Percentiles rank a stretch among this genome's conserved stretches.
These are phyloP conservation scores for Starmera stellimalicola DNA, from an alignment of 1,139 yeast species.

Conservation along the genomic window DNA sequence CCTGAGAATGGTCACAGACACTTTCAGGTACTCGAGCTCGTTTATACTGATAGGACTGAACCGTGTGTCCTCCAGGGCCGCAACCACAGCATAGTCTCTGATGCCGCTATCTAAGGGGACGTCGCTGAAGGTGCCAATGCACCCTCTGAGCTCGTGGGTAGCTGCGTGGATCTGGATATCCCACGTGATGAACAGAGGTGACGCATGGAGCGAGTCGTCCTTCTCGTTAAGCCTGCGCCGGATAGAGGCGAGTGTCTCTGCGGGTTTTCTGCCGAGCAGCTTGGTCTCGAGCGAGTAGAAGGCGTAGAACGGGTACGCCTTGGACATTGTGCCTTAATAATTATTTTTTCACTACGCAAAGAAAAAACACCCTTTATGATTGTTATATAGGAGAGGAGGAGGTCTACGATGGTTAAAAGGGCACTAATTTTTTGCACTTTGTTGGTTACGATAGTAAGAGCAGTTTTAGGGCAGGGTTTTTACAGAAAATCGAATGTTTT, in stretches of 20 bases:
- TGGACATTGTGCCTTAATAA: background rate
- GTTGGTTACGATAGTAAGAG: background rate
- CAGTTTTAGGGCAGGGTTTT: conserved; percentile 19
- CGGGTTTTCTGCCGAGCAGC: too few species aligned
- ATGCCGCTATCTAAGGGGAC: conserved; percentile 48
- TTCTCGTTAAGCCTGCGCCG: too few species aligned
- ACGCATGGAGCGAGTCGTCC: too few species aligned
- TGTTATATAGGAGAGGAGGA: too few species aligned
- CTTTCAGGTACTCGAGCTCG: conserved; percentile 33
- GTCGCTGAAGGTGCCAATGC: conserved; percentile 77
- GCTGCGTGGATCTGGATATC: conserved; percentile 30
- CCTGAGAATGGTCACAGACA: conserved; percentile 54
- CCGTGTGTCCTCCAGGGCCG: conserved; percentile 72
- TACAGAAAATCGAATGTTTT: conserved; percentile 42
- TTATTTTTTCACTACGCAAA: too few species aligned
- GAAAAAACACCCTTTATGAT: too few species aligned
- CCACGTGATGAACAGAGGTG: conserved; percentile 92
- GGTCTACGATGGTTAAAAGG: too few species aligned
- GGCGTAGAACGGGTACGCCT: conserved; percentile 23
- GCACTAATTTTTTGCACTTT: background rate
- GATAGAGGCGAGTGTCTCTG: too few species aligned
- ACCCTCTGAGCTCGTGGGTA: conserved; percentile 57
- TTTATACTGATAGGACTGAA: conserved; percentile 51
- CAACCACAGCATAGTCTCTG: conserved; percentile 48
- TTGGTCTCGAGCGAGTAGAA: conserved; percentile 15